Base-by-base conservation (phyloP, 768 basidiomycete genomes). In the Clitopilus passeckerianus region DNA sequence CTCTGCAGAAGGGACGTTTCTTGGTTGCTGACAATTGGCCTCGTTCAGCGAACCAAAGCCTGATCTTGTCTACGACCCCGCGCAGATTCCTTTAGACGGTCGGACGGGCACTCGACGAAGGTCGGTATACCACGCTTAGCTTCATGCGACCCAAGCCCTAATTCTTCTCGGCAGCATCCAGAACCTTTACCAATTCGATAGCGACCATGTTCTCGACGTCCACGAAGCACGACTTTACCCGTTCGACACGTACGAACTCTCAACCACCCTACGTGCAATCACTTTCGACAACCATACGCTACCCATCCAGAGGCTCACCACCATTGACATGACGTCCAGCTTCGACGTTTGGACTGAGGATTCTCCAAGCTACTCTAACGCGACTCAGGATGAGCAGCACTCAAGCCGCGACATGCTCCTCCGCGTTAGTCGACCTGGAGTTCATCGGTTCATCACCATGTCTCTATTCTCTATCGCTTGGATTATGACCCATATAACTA, bases 161-260 rank as follows among this genome's bases (percentile, higher is more conserved):
- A 7, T 34, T 44, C 52, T 27, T 27, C 15, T n/a, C 55, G 10
- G 16, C 57, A 86, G 83, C 37, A 78, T 84, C 23, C 80, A 83
- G 64, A 81, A 78, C 60, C 72, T 84, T 12, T 77, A 80, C 33
- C 82, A 82, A 63, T 86, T 86, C 62, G 80, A 84, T 63, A 82
- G 78, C 57, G 79, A 81, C 61, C 80, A 85, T 65, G 77, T 78
- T 34, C 74, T 85, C 23, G 82, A 86, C 60, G 81, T 83, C 10
- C 81, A 82, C 59, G 69, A 79, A 67, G 80, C 80, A 12, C 78
- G 74, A 9, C 65, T 83, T 9, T 86, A 85, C 63, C 84, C 84
- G 0, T 86, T 85, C 67, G 84, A 86, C 66, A 77, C 74, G 0
- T 86, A 86, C 64, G 59, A 71, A 30, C 73, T 85, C 20, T 72